Conservation (phyloP, 805 yeast species). For the Yarrowia sp. region DNA sequence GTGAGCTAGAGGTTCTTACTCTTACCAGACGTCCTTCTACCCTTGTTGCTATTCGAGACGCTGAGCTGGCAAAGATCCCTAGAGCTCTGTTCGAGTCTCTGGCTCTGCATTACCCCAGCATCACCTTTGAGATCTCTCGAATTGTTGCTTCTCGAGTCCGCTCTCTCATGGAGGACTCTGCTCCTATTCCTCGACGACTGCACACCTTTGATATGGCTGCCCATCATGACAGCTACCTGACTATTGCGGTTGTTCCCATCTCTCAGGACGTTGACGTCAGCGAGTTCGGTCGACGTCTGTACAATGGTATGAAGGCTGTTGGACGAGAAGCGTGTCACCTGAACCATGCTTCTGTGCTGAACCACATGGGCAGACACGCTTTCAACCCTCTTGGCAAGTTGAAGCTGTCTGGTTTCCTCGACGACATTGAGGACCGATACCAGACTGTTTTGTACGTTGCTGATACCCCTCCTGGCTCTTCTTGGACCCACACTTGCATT, state of each 20-base stretch:
- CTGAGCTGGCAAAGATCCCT: slow-evolving; percentile 93
- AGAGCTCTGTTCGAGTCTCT: slow-evolving; percentile 85
- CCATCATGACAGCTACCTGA: slow-evolving; percentile 58
- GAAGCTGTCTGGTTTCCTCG: slow-evolving; percentile 86
- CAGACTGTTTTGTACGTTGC: slow-evolving; percentile 90
- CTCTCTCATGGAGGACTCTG: slow-evolving; percentile 43
- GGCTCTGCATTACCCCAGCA: slow-evolving; percentile 83
- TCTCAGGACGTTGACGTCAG: slow-evolving; percentile 82
- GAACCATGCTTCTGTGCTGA: slow-evolving; percentile 81
- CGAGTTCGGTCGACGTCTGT: slow-evolving; percentile 79
- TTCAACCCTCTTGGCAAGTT: slow-evolving; percentile 86
- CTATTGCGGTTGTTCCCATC: slow-evolving; percentile 84
- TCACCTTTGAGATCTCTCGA: slow-evolving; percentile 87
- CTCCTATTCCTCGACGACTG: slow-evolving; percentile 31
- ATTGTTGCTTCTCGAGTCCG: slow-evolving; percentile 70
- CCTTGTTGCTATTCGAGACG: slow-evolving; percentile 86
- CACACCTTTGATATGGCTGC: slow-evolving; percentile 35
- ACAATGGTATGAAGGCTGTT: slow-evolving; percentile 72
- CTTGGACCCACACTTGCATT: slow-evolving; percentile 92
- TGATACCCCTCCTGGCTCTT: slow-evolving; percentile 80
- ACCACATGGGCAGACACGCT: slow-evolving; percentile 87
- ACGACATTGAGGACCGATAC: slow-evolving; percentile 87
- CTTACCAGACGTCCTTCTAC: slow-evolving; percentile 73
- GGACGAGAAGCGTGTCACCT: slow-evolving; percentile 77
- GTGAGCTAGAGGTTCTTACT: slow-evolving; percentile 92